Base-by-base conservation (phyloP, 2,329 filamentous ascomycete genomes). In the Fusarium papillatum region DNA sequence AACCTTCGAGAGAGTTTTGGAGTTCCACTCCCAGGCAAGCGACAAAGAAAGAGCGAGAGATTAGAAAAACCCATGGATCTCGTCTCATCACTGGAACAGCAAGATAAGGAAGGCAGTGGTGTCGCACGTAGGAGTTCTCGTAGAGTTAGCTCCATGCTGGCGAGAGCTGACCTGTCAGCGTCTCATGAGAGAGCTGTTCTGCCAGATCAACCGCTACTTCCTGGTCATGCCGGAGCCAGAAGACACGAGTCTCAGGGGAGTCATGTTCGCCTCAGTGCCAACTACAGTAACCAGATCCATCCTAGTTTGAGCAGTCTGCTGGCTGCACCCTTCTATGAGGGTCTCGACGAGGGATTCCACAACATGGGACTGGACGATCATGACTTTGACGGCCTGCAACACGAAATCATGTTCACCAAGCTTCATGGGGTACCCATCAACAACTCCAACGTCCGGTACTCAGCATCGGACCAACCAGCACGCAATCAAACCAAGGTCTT, bases 61-160 rank as follows among this genome's bases (percentile, higher is more conserved):
- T 65, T 84, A 4, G 88, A 90, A 36, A 89, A 87, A 68, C 85
- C 88, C 0, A 81, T 91, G 50, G 92, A 94, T 74, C 86, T 95
- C 53, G 93, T 93, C 5, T 89, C 93, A 4, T 91, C 93, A 1
- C 84, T 96, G n/a, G 94, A 94, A 67, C 90, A 94, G 62, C 84
- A 85, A 50, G 93, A 95, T 68, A 89, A 89, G 64, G 87, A 89
- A 67, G 87, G 85, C 14, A 81, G 83, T n/a, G 87, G 88, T 19
- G 87, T 87, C 16, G 88, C 88, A 0, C 86, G 91, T 64, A 87
- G 91, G 70, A 91, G 91, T 72, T 93, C 91, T 22, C 92, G 97
- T 53, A 91, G 97, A 63, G 94, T 98, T 31, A 99, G 97, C 85
- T 98, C 96, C 19, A 90, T 98, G 85, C 88, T 98, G 65, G 96